phyloP scores from a whole-genome alignment of 192 early-diverging fungal genomes.

The Coemansia sp. region DNA sequence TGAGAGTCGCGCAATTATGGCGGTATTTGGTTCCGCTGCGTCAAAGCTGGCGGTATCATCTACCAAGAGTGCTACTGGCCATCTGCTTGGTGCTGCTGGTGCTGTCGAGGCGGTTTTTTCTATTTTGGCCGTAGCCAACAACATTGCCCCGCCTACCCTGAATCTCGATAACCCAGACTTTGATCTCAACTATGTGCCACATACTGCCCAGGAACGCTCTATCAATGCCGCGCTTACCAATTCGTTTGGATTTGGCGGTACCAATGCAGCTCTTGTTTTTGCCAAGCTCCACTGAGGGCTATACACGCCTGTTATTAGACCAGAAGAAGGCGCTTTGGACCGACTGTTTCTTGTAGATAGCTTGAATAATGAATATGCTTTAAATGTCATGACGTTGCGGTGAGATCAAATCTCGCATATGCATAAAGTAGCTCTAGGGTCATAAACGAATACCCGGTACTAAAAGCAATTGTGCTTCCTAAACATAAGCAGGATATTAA shows the following conservation, averaged over 20 bases:
- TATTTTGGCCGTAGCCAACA: conserved; percentile 68
- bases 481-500: too few species aligned
- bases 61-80: conserved; percentile 89
- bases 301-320: too few species aligned
- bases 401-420: too few species aligned
- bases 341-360: too few species aligned
- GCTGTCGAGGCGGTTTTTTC: conserved; percentile 91
- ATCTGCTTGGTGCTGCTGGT: conserved; percentile 93
- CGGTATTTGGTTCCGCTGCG: conserved; percentile 59
- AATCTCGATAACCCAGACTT: conserved; percentile 70
- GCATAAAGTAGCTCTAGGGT: too few species aligned
- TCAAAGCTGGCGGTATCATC: conserved; percentile 70
- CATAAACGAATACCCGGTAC: too few species aligned
- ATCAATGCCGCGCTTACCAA: conserved; percentile 63
- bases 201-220: conserved; percentile 59
- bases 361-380: too few species aligned
- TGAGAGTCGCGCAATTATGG: conserved; percentile 81
- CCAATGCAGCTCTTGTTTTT: conserved; percentile 1
- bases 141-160: conserved; percentile 78
- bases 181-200: conserved; percentile 80
- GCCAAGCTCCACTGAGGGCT: too few species aligned
- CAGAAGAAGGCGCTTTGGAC: too few species aligned
- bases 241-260: conserved; percentile 13
- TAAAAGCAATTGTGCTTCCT: too few species aligned
- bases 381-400: too few species aligned